Base-by-base conservation (phyloP, 306 rosid species). In the Inga leiocalycina region DNA sequence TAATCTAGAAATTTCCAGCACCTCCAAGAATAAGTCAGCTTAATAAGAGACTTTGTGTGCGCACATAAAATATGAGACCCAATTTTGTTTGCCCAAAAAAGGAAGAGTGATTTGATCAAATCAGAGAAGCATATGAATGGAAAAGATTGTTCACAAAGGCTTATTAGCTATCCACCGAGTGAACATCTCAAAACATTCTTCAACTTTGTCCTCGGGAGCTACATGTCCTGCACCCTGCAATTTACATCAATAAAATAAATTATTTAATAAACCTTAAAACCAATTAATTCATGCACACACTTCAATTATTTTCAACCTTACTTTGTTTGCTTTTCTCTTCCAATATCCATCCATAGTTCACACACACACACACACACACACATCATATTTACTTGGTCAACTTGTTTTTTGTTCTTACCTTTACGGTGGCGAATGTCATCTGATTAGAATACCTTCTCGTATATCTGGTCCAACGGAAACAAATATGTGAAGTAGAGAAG, bases 381-480 rank as follows among this genome's bases (percentile, higher is more conserved):
- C 2, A 10, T 8, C 49, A 45, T 32, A 0, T 37, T 37, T 37
- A 37, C 39, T 37, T 37, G 39, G 39, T 37, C 6, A 37, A 37
- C 39, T 51, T 49, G 16, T 57, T 57, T 10, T 57, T 59, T 3
- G 20, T 30, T 65, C 70, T 32, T 9, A 70, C 75, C 75, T 70
- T 70, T 9, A 70, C 75, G n/a, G 75, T 70, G 14, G 75, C 75
- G 43, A 39, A 70, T 19, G 52, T 70, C 75, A 70, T 70, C 27
- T 41, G 9, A 70, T 70, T 70, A 13, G 75, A 70, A 46, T 70
- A 70, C 14, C 3, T 41, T 27, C 75, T 70, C n/a, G 75, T 70
- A 22, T 19, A 43, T 41, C 75, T 70, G 70, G 10, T 13, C n/a
- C 19, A 30, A 32, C 13, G 27, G 66, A n/a, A 22, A 59, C 32